Base-by-base conservation (phyloP, 352 stramenopile species). In the Phytophthora tubulina region DNA sequence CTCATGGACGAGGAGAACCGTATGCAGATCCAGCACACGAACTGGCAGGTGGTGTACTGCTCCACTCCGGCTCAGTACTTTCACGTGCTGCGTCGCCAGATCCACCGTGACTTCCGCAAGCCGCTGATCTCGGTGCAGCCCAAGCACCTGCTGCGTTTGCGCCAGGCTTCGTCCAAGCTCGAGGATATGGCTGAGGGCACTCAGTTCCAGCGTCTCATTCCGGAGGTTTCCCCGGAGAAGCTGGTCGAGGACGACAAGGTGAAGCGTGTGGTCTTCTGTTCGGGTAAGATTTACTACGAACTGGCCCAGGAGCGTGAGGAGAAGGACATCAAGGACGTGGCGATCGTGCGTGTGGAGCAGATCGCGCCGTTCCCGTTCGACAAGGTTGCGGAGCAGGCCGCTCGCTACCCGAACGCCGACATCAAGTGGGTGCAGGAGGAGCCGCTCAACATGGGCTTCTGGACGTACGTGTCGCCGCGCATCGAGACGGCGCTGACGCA, bases 211-310 rank as follows among this genome's bases (percentile, higher is more conserved):
- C 89, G 96, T 52, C 70, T 99, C 17, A 85, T 98, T 38, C 78
- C 90, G 41, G 97, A 99, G 55, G 78, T 84, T 6, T 70, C 94
- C 67, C 76, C 78, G 9, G 75, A 86, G 32, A 77, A 86, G 52
- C 65, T 92, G 17, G 80, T 85, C 5, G 60, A 72, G 11, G 76
- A 90, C 57, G 78, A 91, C 54, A 48, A 81, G 44, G 73, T 98
- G 38, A 82, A 88, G 67, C 79, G 84, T 32, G 81, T 99, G 38
- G 82, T 99, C 56, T 98, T 99, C 66, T 99, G 96, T 75, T 93
- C 91, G 58, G 97, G 97, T 35, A 98, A 99, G 82, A 93, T 99
- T 68, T 99, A 99, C 81, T 99, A 99, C 83, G 97, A 99, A 69
- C 81, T 99, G 9, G 75, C 93, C 14, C 73, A 90, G 36, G 94